Conservation (phyloP, 768 basidiomycete species). For the Goffeauzyma gilvescens region DNA sequence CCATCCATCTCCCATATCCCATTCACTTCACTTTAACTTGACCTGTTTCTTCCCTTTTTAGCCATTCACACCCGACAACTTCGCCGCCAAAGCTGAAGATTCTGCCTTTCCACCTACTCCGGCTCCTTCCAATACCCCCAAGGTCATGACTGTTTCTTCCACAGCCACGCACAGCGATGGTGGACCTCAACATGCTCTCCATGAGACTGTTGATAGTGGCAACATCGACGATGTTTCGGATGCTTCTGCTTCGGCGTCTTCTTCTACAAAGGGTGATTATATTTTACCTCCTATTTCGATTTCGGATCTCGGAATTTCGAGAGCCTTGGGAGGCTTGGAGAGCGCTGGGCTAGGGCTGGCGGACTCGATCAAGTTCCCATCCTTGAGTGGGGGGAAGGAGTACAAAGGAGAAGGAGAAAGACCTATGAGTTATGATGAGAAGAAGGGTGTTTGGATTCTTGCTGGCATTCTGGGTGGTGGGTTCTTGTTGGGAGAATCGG, state of each 20-base stretch:
- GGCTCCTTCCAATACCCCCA: slow-evolving; percentile 32
- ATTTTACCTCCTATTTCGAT: slow-evolving; percentile 13
- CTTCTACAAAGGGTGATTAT: slow-evolving; percentile 6
- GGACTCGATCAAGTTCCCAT: slow-evolving; percentile 7
- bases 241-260: not conserved
- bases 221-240: slow-evolving; percentile 8
- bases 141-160: slow-evolving; percentile 40
- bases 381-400: slow-evolving; percentile 4
- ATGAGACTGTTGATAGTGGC: slow-evolving; percentile 18
- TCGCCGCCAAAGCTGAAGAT: slow-evolving; percentile 36
- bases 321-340: too few species aligned
- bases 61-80: slow-evolving; percentile 47
- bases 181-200: slow-evolving; percentile 37
- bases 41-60: slow-evolving; percentile 20
- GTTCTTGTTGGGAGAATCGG: slow-evolving; percentile 37
- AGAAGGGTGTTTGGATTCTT: slow-evolving; percentile 38
- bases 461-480: slow-evolving; percentile 39
- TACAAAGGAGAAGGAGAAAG: slow-evolving; percentile 9
- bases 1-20: too few species aligned
- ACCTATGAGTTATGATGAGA: slow-evolving; percentile 35
- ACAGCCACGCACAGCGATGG: slow-evolving; percentile 38
- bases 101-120: slow-evolving; percentile 24
- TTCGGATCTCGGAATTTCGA: too few species aligned
- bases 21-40: slow-evolving; percentile 8
- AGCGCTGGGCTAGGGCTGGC: too few species aligned